Base-by-base conservation (phyloP, 116 monocot genomes). In the Dioscorea cayenensis region DNA sequence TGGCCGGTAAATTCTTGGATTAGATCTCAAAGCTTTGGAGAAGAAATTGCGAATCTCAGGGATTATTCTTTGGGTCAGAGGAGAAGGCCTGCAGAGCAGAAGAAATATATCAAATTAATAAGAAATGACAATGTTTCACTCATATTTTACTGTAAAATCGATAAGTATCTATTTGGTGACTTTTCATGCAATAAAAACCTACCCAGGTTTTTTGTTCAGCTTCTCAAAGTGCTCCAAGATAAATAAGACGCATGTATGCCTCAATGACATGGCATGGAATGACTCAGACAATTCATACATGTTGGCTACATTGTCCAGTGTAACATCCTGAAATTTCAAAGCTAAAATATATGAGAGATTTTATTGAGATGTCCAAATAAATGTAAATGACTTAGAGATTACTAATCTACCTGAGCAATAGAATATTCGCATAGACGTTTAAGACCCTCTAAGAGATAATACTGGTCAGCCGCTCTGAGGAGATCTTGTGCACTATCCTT, bases 201-300 rank as follows among this genome's bases (percentile, higher is more conserved):
- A 97, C 97, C 93, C 88, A 18, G 96, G 82, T 20, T 62, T 78
- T 4, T 63, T 60, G 67, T 74, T 83, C 7, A 91, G 81, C 72
- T 94, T 87, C 22, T 89, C 84, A 28, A 99, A 99, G 16, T 99
- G 82, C 63, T 91, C 94, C 80, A 99, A 75, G 49, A 99, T 74
- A 63, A 89, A 99, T 62, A 94, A 65, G 38, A 94, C 64, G 50
- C 99, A 99, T 5, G 91, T 94, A 65, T 89, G 86, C 76, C 85
- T 86, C 68, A 99, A 76, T 38, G 89, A 86, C 79, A 91, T 71
- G 1, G 99, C 99, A 79, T 91, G 65, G 68, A 83, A 94, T 14
- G 99, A 87, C 71, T 99, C 99, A 0, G 99, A 94, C 52, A 99
- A 72, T 65, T 99, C 99, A 70, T 94, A 99, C 91, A 99, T 94